These are phyloP conservation scores for Trichoderma oligosporum DNA, from an alignment of 2,329 filamentous ascomycete species.

Conservation along the genomic window DNA sequence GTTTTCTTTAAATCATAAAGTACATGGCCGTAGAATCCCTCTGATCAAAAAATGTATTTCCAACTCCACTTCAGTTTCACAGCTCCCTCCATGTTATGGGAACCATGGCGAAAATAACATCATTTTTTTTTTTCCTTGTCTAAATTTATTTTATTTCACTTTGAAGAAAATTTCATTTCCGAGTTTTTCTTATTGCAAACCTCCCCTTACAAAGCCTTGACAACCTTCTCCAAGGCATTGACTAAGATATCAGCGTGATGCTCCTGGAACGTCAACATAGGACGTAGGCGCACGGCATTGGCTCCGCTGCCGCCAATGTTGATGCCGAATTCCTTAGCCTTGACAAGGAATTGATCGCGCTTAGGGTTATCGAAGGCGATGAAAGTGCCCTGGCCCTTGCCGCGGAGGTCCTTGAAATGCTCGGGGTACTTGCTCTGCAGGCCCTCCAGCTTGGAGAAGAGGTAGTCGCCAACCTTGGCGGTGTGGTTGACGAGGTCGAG, in stretches of 20 bases:
- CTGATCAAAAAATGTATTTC: too few species aligned
- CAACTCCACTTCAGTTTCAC: too few species aligned
- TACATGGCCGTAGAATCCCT: too few species aligned
- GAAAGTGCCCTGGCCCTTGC: slow-evolving; percentile 85
- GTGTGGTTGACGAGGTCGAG: slow-evolving; percentile 77
- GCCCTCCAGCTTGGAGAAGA: slow-evolving; percentile 65
- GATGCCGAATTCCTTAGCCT: slow-evolving; percentile 74
- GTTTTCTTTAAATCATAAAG: not conserved
- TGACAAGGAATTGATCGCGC: slow-evolving; percentile 73
- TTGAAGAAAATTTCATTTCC: too few species aligned
- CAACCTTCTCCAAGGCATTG: slow-evolving; percentile 72
- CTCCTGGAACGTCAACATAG: slow-evolving; percentile 91
- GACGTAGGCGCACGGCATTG: slow-evolving; percentile 71
- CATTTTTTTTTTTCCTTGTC: not conserved
- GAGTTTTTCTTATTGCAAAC: not conserved
- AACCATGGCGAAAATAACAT: too few species aligned
- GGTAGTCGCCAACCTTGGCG: slow-evolving; percentile 71
- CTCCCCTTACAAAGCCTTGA: slow-evolving; percentile 40
- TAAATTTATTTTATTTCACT: not conserved
- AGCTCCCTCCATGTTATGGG: too few species aligned
- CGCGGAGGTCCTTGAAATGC: slow-evolving; percentile 78
- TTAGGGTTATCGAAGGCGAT: slow-evolving; percentile 85
- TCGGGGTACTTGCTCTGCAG: slow-evolving; percentile 69
- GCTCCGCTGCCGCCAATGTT: slow-evolving; percentile 84
- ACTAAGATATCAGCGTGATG: slow-evolving; percentile 83